Percentiles rank a stretch among this genome's conserved stretches.
These are phyloP conservation scores for Entomortierella lignicola DNA, from an alignment of 192 early-diverging fungal genomes.

Conservation along the genomic window DNA sequence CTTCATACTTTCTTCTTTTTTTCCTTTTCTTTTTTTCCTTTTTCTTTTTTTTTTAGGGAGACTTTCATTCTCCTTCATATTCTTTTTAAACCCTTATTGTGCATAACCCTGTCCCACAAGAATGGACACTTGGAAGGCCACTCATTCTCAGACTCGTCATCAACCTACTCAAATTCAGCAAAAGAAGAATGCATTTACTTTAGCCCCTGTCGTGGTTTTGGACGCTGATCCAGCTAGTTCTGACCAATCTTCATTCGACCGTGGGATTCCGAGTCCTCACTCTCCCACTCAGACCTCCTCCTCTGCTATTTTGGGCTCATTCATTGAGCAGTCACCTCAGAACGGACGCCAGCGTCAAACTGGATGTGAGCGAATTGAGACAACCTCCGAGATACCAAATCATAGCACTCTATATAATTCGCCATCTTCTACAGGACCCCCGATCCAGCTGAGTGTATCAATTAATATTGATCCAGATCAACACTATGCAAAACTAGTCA, in stretches of 20 bases:
- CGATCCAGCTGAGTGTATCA: slow-evolving; percentile 34
- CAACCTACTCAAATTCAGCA: slow-evolving; percentile 6
- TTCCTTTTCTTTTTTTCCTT: not conserved
- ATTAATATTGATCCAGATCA: slow-evolving; percentile 42
- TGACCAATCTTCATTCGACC: not conserved
- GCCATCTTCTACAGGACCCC: not conserved
- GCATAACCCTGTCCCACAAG: not conserved
- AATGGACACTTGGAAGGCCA: slow-evolving; percentile 12
- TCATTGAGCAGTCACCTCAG: not conserved
- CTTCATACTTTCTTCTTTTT: not conserved
- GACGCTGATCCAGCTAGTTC: slow-evolving; percentile 6
- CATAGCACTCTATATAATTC: not conserved
- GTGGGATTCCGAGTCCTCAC: slow-evolving; percentile 10
- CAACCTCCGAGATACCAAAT: not conserved
- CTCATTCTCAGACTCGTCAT: not conserved
- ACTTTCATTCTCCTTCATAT: not conserved
- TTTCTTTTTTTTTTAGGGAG: not conserved
- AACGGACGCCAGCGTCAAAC: not conserved
- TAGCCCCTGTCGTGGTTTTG: slow-evolving; percentile 28
- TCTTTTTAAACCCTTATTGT: not conserved
- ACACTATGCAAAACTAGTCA: slow-evolving; percentile 21
- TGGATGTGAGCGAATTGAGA: not conserved
- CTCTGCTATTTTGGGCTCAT: not conserved
- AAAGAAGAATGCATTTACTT: slow-evolving; percentile 20
- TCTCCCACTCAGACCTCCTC: slow-evolving; percentile 11